These are phyloP conservation scores for Cercospora citrullina DNA, from an alignment of 2,329 filamentous ascomycete species.

Conservation along the genomic window DNA sequence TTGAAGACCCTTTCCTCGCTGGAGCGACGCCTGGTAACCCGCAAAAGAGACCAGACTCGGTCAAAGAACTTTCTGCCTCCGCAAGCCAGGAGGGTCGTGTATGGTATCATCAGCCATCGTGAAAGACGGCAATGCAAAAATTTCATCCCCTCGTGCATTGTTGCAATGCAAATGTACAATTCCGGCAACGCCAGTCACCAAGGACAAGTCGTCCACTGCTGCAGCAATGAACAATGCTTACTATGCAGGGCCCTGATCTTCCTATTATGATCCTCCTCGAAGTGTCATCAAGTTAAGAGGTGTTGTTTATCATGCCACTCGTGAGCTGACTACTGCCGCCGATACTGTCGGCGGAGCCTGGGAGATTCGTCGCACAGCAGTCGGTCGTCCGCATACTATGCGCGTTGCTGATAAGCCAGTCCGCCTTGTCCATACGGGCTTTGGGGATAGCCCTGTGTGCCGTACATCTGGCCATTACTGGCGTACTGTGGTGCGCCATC, in stretches of 20 bases:
- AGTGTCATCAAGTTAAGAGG: constrained; percentile 9
- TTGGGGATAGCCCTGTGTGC: constrained; percentile 52
- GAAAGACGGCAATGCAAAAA: constrained; percentile 21
- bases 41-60: constrained; percentile 9
- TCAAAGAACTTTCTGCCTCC: constrained; percentile 25
- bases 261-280: constrained; percentile 18
- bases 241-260: constrained; percentile 21
- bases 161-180: constrained; percentile 26
- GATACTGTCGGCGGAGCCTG: constrained; percentile 5
- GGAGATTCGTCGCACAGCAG: constrained; percentile 8
- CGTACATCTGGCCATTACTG: constrained; percentile 45
- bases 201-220: background rate
- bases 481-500: constrained; percentile 54
- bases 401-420: constrained; percentile 48
- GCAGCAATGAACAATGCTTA: constrained; percentile 6
- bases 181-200: constrained; percentile 14
- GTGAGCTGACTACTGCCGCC: constrained; percentile 7
- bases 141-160: constrained; percentile 25
- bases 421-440: constrained; percentile 52
- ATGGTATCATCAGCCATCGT: constrained; percentile 30
- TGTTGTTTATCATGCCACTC: constrained; percentile 11
- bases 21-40: constrained; percentile 10
- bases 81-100: constrained; percentile 19
- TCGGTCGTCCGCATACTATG: constrained; percentile 16
- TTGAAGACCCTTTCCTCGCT: constrained; percentile 3